A percentile compares a stretch with the other conserved stretches of the same genome.
Conservation (phyloP, 306 rosid species). For the Cyclanthera cordifolia region DNA sequence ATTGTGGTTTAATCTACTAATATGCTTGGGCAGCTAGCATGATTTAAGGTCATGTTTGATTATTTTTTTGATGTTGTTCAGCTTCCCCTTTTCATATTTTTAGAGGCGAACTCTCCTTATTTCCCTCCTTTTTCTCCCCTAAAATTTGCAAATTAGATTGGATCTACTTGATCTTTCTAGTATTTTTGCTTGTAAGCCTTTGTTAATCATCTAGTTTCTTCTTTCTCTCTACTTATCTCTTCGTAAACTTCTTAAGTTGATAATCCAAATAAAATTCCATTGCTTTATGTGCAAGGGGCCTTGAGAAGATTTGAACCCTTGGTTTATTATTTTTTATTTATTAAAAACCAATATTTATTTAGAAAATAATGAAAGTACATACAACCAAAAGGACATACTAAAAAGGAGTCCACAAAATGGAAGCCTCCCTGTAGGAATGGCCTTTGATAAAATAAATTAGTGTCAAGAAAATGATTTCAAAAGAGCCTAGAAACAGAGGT, state of each 20-base stretch:
- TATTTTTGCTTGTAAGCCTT: neutral
- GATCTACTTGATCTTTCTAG: neutral
- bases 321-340: too few relatives aligned
- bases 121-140: neutral
- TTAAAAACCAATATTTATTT: too few relatives aligned
- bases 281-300: neutral
- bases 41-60: neutral
- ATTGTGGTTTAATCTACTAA: conserved; percentile 15
- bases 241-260: neutral
- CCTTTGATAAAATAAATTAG: too few relatives aligned
- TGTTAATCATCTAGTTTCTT: neutral
- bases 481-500: too few relatives aligned
- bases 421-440: too few relatives aligned
- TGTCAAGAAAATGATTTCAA: too few relatives aligned
- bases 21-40: neutral
- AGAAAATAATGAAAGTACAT: too few relatives aligned
- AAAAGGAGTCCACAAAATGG: too few relatives aligned
- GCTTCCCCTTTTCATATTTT: neutral
- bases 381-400: too few relatives aligned
- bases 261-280: neutral
- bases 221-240: neutral
- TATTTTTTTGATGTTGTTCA: neutral
- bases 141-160: neutral
- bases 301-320: neutral
- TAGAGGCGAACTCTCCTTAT: neutral